A percentile compares a stretch with the other conserved stretches of the same genome.
Evolutionary conservation across 2,329 filamentous ascomycete species (phyloP).

Genomic region (Aspergillus sp.): DNA sequence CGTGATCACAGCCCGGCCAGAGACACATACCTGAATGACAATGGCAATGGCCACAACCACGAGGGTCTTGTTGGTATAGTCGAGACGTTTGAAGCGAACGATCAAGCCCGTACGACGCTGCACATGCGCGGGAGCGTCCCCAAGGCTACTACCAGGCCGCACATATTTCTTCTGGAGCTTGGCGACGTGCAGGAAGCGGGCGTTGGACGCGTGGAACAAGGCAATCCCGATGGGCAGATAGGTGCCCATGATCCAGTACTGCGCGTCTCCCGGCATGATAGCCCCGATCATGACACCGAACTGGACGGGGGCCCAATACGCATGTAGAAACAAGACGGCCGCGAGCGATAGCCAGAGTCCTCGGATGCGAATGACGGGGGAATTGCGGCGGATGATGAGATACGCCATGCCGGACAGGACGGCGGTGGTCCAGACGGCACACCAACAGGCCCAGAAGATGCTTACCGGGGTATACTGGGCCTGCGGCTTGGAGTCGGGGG

Average conservation of each 20-base stretch:
- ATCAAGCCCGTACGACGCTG: constrained; percentile 18
- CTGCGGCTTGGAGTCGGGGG: constrained; percentile 24
- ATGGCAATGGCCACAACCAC: constrained; percentile 54
- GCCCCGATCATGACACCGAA: constrained; percentile 36
- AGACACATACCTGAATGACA: constrained; percentile 50
- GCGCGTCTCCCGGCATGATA: constrained; percentile 49
- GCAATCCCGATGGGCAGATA: constrained; percentile 65
- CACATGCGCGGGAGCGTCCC: constrained; percentile 5
- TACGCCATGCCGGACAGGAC: constrained; percentile 30
- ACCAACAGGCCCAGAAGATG: constrained; percentile 30
- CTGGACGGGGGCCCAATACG: constrained; percentile 37
- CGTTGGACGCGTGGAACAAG: constrained; percentile 64
- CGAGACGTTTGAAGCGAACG: constrained; percentile 21
- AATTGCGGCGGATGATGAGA: constrained; percentile 32
- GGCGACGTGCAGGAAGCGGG: constrained; percentile 59
- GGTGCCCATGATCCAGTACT: constrained; percentile 68
- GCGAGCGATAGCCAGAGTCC: constrained; percentile 37
- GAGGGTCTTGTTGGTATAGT: constrained; percentile 24
- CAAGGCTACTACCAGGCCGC: constrained; percentile 9
- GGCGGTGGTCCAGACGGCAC: constrained; percentile 32
- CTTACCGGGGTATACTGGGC: constrained; percentile 20
- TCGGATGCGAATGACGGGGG: constrained; percentile 37
- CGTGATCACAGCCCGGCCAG: too few species aligned
- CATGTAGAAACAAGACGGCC: constrained; percentile 37
- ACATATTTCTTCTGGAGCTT: constrained; percentile 52